Base-by-base conservation (phyloP, 768 basidiomycete genomes). In the Podaxis sp. region DNA sequence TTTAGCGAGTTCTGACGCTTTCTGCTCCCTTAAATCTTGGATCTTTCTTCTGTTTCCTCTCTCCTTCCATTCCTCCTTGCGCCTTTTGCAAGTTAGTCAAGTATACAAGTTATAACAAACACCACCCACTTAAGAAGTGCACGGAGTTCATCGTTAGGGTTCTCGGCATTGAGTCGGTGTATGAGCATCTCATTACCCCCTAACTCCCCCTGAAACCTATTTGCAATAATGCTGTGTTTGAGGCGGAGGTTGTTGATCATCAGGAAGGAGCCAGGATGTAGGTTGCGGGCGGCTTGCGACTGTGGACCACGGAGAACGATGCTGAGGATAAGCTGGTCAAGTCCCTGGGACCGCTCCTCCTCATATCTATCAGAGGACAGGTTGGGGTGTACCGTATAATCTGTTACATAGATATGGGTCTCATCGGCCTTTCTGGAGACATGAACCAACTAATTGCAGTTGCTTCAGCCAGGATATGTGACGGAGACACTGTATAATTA, bases 391-490 rank as follows among this genome's bases (percentile, higher is more conserved):
- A 74, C 69, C 2, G 87, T 87, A 67, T 89, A 90, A 70, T 91
- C 89, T 9, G 88, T 89, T 33, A 87, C 82, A 64, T 82, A 86
- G 41, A 89, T 70, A 54, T 74, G 76, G 3, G 79, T 71, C 22
- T 70, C 69, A 27, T 74, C 70, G 37, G 67, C 66, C 17, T 74
- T 66, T 47, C 76, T 73, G 22, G 71, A 64, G 19, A 76, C 63
- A 63, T 80, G 77, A 2, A 90, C 71, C 37, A 87, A 70, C 88
- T 89, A 60, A 33, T 33, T 33, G 13, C 56, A 22, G 36, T 27
- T 25, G 46, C 57, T 12, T 52, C 55, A n/a, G 17, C 57, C 52
- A 38, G 54, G 17, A 53, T 36, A 59, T 8, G 25, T 15, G 25
- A 33, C n/a, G 56, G n/a, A 19, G 37, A 38, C 17, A 15, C 33